Evolutionary conservation across 495 filamentous ascomycete species (phyloP).

Genomic region (Chlorociboria aeruginascens): DNA sequence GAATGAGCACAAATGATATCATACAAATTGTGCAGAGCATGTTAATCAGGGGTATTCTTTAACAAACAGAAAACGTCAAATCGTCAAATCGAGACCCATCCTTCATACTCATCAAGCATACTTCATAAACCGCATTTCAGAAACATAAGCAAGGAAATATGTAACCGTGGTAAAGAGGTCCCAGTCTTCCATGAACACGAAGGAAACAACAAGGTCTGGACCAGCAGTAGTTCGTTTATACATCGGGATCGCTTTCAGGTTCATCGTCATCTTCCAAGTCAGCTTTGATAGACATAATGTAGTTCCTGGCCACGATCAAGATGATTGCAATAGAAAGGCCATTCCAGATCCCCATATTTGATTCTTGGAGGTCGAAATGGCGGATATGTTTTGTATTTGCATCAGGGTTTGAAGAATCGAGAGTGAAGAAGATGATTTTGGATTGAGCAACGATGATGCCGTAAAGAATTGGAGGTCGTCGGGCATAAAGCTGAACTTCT

Average conservation of each 20-base stretch:
- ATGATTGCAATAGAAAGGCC: conserved; percentile 22
- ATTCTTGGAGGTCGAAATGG: conserved; percentile 25
- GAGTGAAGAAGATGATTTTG: conserved; percentile 23
- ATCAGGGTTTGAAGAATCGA: conserved; percentile 17
- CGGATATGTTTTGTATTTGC: conserved; percentile 20
- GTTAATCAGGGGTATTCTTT: no score
- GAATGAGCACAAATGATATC: no score
- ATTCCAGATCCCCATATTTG: conserved; percentile 28
- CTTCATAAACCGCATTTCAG: no score
- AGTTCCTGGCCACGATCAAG: conserved; percentile 9
- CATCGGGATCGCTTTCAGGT: conserved; percentile 5
- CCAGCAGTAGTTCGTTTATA: background rate
- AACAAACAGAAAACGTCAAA: no score
- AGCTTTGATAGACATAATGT: conserved; percentile 15
- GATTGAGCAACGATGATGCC: conserved; percentile 25
- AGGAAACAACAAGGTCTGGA: no score
- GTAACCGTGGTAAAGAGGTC: no score
- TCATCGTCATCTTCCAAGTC: conserved; percentile 12
- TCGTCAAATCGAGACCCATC: no score
- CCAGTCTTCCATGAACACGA: no score
- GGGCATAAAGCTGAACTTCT: conserved; percentile 8
- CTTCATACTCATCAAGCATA: no score
- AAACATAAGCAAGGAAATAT: no score
- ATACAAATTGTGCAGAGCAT: no score
- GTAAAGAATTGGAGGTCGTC: conserved; percentile 22